A percentile compares a stretch with the other conserved stretches of the same genome.
These are phyloP conservation scores for Sporothrix variecibatus DNA, from an alignment of 2,329 filamentous ascomycete species.

Conservation along the genomic window DNA sequence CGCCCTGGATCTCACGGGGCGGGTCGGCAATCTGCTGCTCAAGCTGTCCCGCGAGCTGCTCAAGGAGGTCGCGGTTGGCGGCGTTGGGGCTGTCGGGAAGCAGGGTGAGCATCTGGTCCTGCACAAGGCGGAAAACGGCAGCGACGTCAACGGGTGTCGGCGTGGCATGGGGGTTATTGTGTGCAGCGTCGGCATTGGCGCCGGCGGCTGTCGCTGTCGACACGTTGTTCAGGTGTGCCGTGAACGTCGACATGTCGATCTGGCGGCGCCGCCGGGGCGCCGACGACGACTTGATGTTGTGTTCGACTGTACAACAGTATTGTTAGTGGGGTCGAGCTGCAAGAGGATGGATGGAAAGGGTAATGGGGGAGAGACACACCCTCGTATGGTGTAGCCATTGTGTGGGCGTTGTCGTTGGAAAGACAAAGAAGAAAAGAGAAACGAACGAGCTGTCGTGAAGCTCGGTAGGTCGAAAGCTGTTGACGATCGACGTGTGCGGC, in stretches of 20 bases:
- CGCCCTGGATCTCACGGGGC: conserved; percentile 54
- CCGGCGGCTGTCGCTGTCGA: conserved; percentile 39
- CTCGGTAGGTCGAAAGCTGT: neutral
- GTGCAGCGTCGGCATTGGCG: neutral
- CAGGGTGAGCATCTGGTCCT: conserved; percentile 58
- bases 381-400: conserved; percentile 62
- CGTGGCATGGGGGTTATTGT: conserved; percentile 58
- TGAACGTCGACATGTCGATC: conserved; percentile 66
- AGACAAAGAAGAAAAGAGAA: neutral
- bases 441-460: neutral
- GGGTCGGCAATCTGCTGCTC: conserved; percentile 55
- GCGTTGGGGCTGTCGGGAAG: conserved; percentile 50
- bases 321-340: neutral
- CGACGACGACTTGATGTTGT: conserved; percentile 57
- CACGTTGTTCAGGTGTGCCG: conserved; percentile 58
- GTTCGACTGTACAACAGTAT: conserved; percentile 54
- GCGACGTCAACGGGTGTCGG: conserved; percentile 62
- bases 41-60: conserved; percentile 50
- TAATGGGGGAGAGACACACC: conserved; percentile 38
- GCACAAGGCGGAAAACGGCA: conserved; percentile 59
- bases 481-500: neutral
- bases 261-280: conserved; percentile 51
- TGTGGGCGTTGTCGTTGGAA: conserved; percentile 26
- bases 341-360: neutral
- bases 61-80: conserved; percentile 54